Evolutionary conservation across 768 basidiomycete species (phyloP), one percentile per base, ranked within the genome.

Genomic region (Artomyces pyxidatus): DNA sequence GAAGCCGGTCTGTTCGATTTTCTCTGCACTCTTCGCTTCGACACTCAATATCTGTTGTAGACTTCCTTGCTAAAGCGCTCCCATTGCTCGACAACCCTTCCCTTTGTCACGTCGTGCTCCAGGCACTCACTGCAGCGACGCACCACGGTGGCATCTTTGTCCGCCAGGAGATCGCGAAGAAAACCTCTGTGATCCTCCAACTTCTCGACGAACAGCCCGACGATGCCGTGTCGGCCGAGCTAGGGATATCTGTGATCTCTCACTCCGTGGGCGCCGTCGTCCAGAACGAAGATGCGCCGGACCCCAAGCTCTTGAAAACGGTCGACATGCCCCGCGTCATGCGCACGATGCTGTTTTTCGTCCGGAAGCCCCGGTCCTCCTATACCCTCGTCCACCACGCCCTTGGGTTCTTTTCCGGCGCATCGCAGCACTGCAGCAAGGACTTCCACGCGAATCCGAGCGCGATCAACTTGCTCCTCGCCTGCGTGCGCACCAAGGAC

Each of bases 401-500:
- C 17, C 55, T 78, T 7, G 68, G 70, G 16, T 68, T 83, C 14
- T 55, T 82, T 14, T 58, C 72, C 0, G 64, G 62, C 16, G 64
- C 72, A 21, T 71, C 74, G 0, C 58, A 73, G 16, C 69, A 79
- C 50, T 75, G 70, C 42, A 58, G 71, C 16, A 59, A 67, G 22
- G 69, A 74, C 0, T 77, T 71, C 61, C 64, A 72, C 47, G 64
- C 65, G 0, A 68, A 70, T 27, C 72, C 74, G 1, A 59, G 69
- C 1, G 63, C 75, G 45, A 61, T 74, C 12, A 66, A 68, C n/a
- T 72, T 80, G 45, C 66, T 85, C 14, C 73, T 81, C 17, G 75
- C 80, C 0, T 73, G 73, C 22, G 61, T 83, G 27, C 73, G 80
- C 37, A 75, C 75, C 61, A 65, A 66, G 28, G 79, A 83, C 59